Base-by-base conservation (phyloP, 495 filamentous ascomycete species). In the Lichenothelia convexa region DNA sequence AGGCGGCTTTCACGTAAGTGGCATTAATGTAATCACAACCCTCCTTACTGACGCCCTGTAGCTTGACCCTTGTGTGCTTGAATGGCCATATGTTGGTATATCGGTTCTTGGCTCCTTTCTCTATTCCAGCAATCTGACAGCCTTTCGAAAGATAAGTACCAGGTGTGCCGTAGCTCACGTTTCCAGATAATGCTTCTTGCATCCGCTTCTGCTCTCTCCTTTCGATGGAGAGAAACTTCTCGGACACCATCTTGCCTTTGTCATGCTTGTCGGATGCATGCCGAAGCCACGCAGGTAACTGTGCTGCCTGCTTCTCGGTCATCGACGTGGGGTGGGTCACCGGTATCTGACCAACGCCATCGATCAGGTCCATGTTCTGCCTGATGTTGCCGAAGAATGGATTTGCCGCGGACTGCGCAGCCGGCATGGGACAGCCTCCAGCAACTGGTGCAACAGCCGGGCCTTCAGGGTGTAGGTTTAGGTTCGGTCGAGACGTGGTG, bases 1-100 rank as follows among this genome's bases (percentile, higher is more conserved):
- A 64, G 36, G 69, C 66, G 6, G 84, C 67, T 50, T 78, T 74
- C 38, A 95, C 59, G 41, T 91, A 71, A 55, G 79, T 95, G 7
- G 84, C 89, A 54, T 97, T 97, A 54, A 97, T 75, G 53, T 97
- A 97, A 54, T 97, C 89, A 58, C 87, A 93, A 23, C 58, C 68
- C 2, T 78, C 80, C n/a, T 66, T 59, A 0, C 67, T 62, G 22
- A 78, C 66, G 30, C 70, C 73, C 40, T 79, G 65, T 13, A 97
- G 63, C 38, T 68, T 80, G 30, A 97, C 89, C 34, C 89, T 62
- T 4, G 85, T 72, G 56, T 97, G 89, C 51, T 97, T 89, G 48
- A 91, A 97, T 4, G 89, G 89, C 57, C 91, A 80, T 27, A 95
- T 95, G 46, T 93, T 89, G 55, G 93, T 95, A 54, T 97, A 97